Evolutionary conservation across 768 basidiomycete species (phyloP), one percentile per base, ranked within the genome.

Genomic region (Hericium rajendrae): DNA sequence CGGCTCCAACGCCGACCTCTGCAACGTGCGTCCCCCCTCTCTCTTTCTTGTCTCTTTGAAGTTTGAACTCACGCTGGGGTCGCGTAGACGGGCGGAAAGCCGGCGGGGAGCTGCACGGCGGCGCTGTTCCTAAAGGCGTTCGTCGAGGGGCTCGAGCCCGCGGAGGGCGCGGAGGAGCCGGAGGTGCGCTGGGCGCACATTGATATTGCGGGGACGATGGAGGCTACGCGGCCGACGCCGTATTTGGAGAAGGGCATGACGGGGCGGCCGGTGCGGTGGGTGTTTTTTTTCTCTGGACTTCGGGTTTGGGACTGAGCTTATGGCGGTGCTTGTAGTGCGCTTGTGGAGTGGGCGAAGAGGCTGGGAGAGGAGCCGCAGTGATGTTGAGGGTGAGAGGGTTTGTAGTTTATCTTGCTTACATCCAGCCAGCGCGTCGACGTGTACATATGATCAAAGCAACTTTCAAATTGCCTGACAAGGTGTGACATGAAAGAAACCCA

Each of bases 101-200:
- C 79, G 43, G 91, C 73, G 9, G 91, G 90, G 38, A 75, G 81
- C 55, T 83, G 80, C 71, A 94, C 91, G 1, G 92, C 91, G 2
- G 91, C 91, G 2, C 73, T 92, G 18, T 94, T 94, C 83, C 74
- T 94, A 57, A 89, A 90, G 72, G 77, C 83, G 2, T 91, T 91
- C 62, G 87, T 87, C 1, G 78, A 86, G 24, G 89, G 88, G 3
- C 81, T 85, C 56, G 85, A 89, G 65, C 73, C 77, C 2, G 78
- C 80, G 64, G 77, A 81, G 12, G 83, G 80, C 48, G 65, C 76
- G 57, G 64, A 64, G 28, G 74, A 81, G 5, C 43, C 20, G 16
- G 68, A 72, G 12, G 71, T 91, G 62, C 81, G 82, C 59, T 94
- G 91, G 90, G 92, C 91, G 0, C 92, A 94, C 69, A 71, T 93